Percentiles rank a stretch among this genome's conserved stretches.
These are phyloP conservation scores for Inonotus obliquus DNA, from an alignment of 1,284 basidiomycete genomes.

Conservation along the genomic window DNA sequence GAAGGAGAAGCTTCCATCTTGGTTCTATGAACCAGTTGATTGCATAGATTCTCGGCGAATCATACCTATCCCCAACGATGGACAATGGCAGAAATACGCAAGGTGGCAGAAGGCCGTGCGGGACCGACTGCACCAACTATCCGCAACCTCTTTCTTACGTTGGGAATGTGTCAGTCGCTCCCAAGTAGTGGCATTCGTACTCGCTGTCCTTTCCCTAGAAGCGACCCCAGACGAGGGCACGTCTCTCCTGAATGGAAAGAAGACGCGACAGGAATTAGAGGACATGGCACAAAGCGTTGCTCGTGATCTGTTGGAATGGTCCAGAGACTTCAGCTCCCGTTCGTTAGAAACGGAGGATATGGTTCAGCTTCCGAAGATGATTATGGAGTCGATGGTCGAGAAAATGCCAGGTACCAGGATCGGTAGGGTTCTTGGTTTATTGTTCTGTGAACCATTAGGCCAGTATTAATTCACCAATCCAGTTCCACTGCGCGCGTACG, in stretches of 20 bases:
- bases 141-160: neutral
- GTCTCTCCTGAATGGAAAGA: neutral
- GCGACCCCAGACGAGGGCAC: neutral
- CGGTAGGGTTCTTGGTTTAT: neutral
- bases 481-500: too few species aligned
- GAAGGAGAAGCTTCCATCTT: neutral
- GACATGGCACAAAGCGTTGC: neutral
- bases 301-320: neutral
- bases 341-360: neutral
- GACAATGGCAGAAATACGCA: neutral
- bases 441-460: too few species aligned
- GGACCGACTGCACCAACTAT: neutral
- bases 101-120: neutral
- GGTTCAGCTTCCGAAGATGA: neutral
- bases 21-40: neutral
- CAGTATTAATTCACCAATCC: too few species aligned
- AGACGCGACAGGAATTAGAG: neutral
- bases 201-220: neutral
- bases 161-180: neutral
- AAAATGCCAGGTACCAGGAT: neutral
- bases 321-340: neutral
- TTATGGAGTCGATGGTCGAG: neutral
- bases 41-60: neutral
- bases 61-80: neutral
- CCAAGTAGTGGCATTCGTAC: neutral